phyloP scores from a whole-genome alignment of 1,139 yeast genomes.

The Sporopachydermia cereana region DNA sequence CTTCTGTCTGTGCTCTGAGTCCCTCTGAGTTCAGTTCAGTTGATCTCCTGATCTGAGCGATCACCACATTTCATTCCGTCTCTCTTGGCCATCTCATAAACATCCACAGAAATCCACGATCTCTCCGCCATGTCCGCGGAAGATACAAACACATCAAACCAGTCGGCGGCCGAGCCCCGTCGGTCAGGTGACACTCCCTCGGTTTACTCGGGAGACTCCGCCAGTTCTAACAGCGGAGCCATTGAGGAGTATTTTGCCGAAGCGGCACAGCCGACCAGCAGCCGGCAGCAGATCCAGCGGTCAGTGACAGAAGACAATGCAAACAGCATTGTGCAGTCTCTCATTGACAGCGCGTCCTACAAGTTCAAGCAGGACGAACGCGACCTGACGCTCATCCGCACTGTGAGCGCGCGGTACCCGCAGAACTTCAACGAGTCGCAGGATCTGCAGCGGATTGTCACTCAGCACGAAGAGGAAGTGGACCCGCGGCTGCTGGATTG shows the following conservation, averaged over 20 bases:
- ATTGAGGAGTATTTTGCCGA: neutral
- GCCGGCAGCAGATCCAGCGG: neutral
- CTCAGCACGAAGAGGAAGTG: slow-evolving; percentile 6
- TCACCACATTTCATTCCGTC: too few species aligned
- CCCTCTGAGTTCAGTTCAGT: too few species aligned
- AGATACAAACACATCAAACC: too few species aligned
- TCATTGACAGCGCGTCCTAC: neutral
- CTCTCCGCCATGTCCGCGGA: too few species aligned
- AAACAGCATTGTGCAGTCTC: neutral
- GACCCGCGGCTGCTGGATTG: slow-evolving; percentile 40
- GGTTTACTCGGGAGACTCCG: too few species aligned
- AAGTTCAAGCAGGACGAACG: neutral
- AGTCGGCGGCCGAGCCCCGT: too few species aligned
- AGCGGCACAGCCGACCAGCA: neutral
- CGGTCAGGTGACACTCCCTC: too few species aligned
- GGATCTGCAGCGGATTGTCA: neutral
- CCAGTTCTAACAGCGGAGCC: too few species aligned
- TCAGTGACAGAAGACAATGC: neutral
- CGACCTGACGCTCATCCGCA: neutral
- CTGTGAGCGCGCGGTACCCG: neutral
- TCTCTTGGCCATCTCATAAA: too few species aligned
- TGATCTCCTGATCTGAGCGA: too few species aligned
- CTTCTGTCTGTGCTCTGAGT: too few species aligned
- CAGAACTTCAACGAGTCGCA: slow-evolving; percentile 1
- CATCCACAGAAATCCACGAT: too few species aligned